Evolutionary conservation across 176 grass and related monocot genomes (phyloP), one percentile per base, ranked within the genome.

Genomic region (Metroxylon sagu): DNA sequence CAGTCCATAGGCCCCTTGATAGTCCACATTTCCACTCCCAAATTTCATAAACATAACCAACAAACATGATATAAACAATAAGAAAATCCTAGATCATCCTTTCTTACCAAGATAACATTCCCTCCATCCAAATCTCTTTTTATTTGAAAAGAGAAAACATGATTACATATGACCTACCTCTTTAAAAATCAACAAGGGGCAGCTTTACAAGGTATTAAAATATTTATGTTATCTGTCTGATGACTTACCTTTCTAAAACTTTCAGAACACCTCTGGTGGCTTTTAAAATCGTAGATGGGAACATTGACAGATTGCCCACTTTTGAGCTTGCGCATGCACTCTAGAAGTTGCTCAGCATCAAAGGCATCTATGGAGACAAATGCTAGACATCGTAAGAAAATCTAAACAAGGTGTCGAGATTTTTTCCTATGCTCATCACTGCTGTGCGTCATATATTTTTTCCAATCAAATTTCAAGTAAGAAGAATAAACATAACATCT

Each of bases 241-340:
- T 59, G 3, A 49, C 19, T 29, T 68, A 85, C 76, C 76, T 79
- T 82, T 62, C 72, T 76, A 60, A 85, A 85, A 57, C 67, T 79
- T 82, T 87, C 79, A 59, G 74, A 83, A 58, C 79, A 86, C 60
- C 79, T 73, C 26, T 49, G 74, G n/a, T 16, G 58, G 7, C 83
- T 92, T 79, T 92, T 98, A 75, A 92, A 92, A 84, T 98, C 84
- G 69, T 98, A 98, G 61, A 88, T 88, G 52, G 87, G 93, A 73
- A 98, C 77, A 60, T 76, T 69, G 50, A 80, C 81, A 73, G 87
- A 62, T 10, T 83, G 73, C 17, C 87, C 93, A 63, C 64, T 65
- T 62, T 72, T 98, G 52, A 98, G 73, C 19, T 85, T 80, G 78
- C 64, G 75, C 87, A 98, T 85, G 80, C 93, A 92, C 61, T 69